A percentile compares a stretch with the other conserved stretches of the same genome.
phyloP scores from a whole-genome alignment of 148 eudicot species.

The Rhododendron vialii region DNA sequence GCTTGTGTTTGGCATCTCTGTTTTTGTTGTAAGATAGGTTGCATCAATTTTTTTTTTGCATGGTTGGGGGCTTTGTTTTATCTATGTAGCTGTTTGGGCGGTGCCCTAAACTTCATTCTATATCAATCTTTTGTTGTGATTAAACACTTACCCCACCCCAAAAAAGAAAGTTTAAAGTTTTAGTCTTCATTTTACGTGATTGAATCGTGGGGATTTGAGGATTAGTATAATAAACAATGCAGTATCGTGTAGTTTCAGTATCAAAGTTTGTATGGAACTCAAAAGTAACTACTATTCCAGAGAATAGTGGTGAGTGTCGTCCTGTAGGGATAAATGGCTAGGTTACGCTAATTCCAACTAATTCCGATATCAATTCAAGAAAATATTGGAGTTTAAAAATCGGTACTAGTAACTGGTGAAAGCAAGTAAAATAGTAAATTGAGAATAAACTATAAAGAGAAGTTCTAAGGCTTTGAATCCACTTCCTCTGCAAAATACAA shows the following conservation, averaged over 20 bases:
- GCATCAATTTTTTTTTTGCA: neutral
- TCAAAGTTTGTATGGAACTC: neutral
- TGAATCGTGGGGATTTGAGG: neutral
- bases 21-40: neutral
- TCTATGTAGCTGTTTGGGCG: neutral
- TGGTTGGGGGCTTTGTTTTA: neutral
- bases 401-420: neutral
- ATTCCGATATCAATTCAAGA: neutral
- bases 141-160: neutral
- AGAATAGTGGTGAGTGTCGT: neutral
- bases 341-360: neutral
- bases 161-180: neutral
- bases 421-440: neutral
- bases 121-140: neutral
- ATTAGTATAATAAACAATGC: neutral
- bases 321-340: neutral
- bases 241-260: neutral
- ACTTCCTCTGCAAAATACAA: neutral
- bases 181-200: neutral
- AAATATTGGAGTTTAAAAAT: neutral
- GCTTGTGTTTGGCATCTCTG: neutral
- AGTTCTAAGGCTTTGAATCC: neutral
- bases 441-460: neutral
- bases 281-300: neutral
- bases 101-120: neutral